Evolutionary conservation across 345 rosid genomes (phyloP), one percentile per base, ranked within the genome.

Genomic region (Theobroma cacao): DNA sequence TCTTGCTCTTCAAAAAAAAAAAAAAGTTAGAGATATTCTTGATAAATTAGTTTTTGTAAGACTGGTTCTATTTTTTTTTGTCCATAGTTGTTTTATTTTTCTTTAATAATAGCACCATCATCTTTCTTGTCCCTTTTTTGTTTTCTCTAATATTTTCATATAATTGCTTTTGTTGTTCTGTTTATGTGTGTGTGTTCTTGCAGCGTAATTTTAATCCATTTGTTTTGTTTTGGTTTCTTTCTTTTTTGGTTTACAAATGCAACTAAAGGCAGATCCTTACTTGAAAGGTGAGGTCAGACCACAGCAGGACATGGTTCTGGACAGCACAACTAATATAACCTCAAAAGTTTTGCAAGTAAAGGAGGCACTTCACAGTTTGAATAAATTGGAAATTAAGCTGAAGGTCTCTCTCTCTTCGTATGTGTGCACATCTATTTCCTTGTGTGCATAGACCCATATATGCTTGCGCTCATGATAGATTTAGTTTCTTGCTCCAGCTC

Each of bases 241-340:
- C 7, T 73, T 75, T 56, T 24, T 20, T 26, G 26, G 2, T 31
- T 63, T 75, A 68, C 26, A 31, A 34, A 72, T 67, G n/a, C 47
- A 64, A 52, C 56, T 74, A 82, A 94, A 88, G 98, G 90, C 92
- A 82, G 93, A 87, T 77, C 94, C 94, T 73, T 93, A 87, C 84
- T 84, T 87, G 86, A 82, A 80, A 74, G 98, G 98, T n/a, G 89
- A 89, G 79, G 90, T 93, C 83, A 79, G 79, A 48, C 90, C 98
- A 18, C 59, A 84, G 70, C 86, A 81, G 77, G 96, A 91, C 77
- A 18, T 38, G 22, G 76, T 28, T 84, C 53, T 56, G 72, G 86
- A 77, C 52, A 56, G 72, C 66, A 59, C 83, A 63, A 56, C 78
- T 63, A 67, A 75, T 45, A n/a, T 88, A 64, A 85, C 71, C 62